These are phyloP conservation scores for Trichoderma sp. DNA, from an alignment of 2,329 filamentous ascomycete genomes.

Conservation along the genomic window DNA sequence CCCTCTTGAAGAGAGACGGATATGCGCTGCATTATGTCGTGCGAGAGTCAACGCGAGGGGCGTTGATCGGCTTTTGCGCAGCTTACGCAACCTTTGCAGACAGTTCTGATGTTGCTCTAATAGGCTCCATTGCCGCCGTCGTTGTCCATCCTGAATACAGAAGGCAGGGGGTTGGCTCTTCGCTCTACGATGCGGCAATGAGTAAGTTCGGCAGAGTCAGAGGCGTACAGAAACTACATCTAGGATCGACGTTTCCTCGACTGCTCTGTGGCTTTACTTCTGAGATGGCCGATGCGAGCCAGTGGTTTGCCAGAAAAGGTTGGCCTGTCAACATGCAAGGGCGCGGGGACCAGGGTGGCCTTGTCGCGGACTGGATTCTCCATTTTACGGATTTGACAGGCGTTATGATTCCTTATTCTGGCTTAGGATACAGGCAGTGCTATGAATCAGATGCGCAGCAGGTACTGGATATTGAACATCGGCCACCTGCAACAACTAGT, in stretches of 20 bases:
- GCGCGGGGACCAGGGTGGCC: constrained; percentile 46
- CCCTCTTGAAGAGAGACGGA: constrained; percentile 52
- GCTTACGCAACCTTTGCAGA: constrained; percentile 59
- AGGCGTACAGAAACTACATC: constrained; percentile 53
- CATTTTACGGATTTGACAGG: constrained; percentile 49
- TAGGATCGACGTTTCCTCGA: constrained; percentile 59
- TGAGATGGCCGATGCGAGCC: constrained; percentile 38
- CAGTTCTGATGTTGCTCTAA: constrained; percentile 46
- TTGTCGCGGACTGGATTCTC: constrained; percentile 54
- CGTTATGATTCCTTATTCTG: constrained; percentile 40
- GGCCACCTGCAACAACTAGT: constrained; percentile 43
- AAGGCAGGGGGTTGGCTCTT: constrained; percentile 50
- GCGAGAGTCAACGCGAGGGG: constrained; percentile 41
- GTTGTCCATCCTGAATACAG: constrained; percentile 50
- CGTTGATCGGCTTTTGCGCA: constrained; percentile 57
- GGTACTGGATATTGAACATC: constrained; percentile 51
- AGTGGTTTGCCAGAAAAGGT: constrained; percentile 55
- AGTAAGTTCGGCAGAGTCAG: constrained; percentile 48
- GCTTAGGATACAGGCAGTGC: constrained; percentile 46
- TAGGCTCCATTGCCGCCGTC: constrained; percentile 56
- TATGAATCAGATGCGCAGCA: constrained; percentile 44
- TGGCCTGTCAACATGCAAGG: constrained; percentile 49
- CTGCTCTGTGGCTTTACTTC: constrained; percentile 54
- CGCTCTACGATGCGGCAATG: constrained; percentile 52
- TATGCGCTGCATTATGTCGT: constrained; percentile 59